Evolutionary conservation across 306 rosid genomes (phyloP), one percentile per base, ranked within the genome.

Genomic region (Prinsepia uniflora): DNA sequence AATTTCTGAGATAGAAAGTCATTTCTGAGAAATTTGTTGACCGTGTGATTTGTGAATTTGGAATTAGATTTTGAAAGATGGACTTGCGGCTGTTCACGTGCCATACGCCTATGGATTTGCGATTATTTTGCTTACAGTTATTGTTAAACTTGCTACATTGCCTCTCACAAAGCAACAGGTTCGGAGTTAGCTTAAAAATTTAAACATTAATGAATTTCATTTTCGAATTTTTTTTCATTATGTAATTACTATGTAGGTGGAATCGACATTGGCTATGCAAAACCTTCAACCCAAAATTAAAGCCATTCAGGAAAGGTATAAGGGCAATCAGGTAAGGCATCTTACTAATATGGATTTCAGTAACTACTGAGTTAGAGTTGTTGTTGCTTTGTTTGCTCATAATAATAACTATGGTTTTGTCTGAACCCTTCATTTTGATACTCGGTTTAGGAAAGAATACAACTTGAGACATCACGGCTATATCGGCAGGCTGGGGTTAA

Each of bases 131-230:
- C 97, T 95, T 49, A 95, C 99, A 6, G 74, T 91, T 65, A 71
- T 95, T 52, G 99, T 95, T 70, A 95, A 95, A 80, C 67, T 82
- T 0, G 92, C 76, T 3, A 95, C 99, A 44, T 73, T 87, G 63
- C 99, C 99, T 47, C 80, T 95, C 80, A 95, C 99, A 62, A 95
- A 95, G 86, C 90, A 95, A 76, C 97, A 91, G 96, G 99, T 95
- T 73, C 14, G 86, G 66, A 15, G 18, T 45, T 58, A 78, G 41
- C 10, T 60, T 74, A 2, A 30, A 30, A 30, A 41, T n/a, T 57
- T 15, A 57, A 22, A 68, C 63, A 41, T 68, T 34, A 71, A 34
- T 36, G 22, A 19, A 36, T 63, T 56, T 45, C 55, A 13, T 10
- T 44, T 5, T 10, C 3, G 64, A 34, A 6, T 7, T 55, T 70